These are phyloP conservation scores for Botrytis medusae DNA, from an alignment of 2,329 filamentous ascomycete genomes.

Conservation along the genomic window DNA sequence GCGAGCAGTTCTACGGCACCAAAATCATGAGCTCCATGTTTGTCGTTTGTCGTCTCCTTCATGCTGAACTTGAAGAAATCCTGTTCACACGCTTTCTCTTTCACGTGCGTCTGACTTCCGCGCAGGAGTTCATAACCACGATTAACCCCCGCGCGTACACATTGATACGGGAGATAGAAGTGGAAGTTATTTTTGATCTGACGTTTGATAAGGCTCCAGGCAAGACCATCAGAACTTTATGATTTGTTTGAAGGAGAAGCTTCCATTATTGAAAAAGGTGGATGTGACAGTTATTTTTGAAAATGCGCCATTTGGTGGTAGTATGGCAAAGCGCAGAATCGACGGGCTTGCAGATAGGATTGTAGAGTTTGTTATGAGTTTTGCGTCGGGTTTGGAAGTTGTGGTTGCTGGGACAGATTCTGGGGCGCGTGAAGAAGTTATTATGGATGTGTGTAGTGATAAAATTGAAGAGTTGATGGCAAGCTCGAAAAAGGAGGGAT, in stretches of 20 bases:
- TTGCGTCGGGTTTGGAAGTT: neutral
- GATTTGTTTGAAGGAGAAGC: neutral
- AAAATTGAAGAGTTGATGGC: neutral
- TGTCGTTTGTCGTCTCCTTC: neutral
- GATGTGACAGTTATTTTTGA: neutral
- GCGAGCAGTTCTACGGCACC: neutral
- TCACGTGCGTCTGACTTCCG: neutral
- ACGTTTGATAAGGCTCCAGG: neutral
- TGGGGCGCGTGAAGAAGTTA: neutral
- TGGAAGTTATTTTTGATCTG: neutral
- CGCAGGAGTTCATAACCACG: neutral
- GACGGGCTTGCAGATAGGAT: neutral
- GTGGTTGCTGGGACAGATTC: neutral
- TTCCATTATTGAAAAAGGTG: neutral
- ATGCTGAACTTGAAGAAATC: neutral
- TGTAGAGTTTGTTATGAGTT: neutral
- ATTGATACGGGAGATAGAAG: neutral
- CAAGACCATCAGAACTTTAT: neutral
- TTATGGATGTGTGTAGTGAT: neutral
- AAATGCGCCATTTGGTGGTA: no score
- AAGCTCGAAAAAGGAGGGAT: neutral
- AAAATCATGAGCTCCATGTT: neutral
- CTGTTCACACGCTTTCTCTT: neutral
- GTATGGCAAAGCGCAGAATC: neutral
- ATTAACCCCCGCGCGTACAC: neutral